Conservation (phyloP, 2,329 filamentous ascomycete species). For the Didymella pinodella region DNA sequence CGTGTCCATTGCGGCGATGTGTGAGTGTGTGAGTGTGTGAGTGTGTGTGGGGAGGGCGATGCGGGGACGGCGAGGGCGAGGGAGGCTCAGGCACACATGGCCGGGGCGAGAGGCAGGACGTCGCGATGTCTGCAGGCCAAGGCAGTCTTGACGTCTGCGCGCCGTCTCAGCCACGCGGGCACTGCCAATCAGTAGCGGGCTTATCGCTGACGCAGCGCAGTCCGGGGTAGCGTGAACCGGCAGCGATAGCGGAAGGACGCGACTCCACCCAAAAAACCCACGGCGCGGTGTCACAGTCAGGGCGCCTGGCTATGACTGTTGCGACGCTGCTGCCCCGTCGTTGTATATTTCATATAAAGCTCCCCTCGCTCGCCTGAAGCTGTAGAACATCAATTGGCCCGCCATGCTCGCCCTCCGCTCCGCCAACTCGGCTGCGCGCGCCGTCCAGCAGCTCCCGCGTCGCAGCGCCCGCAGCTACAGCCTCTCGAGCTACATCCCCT, state of each 20-base stretch:
- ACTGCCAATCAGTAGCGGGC: slow-evolving; percentile 6
- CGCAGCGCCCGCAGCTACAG: slow-evolving; percentile 39
- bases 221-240: slow-evolving; percentile 1
- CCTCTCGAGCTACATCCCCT: slow-evolving; percentile 32
- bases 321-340: slow-evolving; percentile 30
- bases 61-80: neutral
- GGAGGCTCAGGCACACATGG: neutral
- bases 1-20: slow-evolving; percentile 39
- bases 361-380: neutral
- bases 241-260: too few species aligned
- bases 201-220: slow-evolving; percentile 7
- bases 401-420: slow-evolving; percentile 47
- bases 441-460: slow-evolving; percentile 24
- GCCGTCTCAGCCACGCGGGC: slow-evolving; percentile 1
- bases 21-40: neutral
- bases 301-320: slow-evolving; percentile 4
- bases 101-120: neutral
- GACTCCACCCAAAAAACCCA: slow-evolving; percentile 29
- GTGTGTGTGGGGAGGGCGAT: neutral
- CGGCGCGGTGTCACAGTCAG: slow-evolving; percentile 14
- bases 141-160: slow-evolving; percentile 12
- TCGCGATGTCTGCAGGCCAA: neutral
- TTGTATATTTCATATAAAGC: slow-evolving; percentile 13
- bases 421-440: slow-evolving; percentile 33
- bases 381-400: slow-evolving; percentile 13